These are phyloP conservation scores for Avena eriantha DNA, from an alignment of 176 grass and related monocot species.

Conservation along the genomic window DNA sequence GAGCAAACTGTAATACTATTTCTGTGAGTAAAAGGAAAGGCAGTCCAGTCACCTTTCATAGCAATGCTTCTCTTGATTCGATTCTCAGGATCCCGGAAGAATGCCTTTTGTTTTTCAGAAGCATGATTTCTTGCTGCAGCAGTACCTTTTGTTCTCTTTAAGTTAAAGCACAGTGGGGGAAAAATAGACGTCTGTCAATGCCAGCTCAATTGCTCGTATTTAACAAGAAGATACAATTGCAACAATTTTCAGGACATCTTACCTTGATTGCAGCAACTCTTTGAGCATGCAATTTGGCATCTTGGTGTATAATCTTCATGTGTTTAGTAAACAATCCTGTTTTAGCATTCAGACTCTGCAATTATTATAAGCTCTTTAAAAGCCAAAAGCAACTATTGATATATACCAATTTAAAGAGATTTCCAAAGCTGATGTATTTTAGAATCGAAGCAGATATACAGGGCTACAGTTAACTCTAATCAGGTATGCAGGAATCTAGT, in stretches of 20 bases:
- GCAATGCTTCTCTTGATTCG: slow-evolving; percentile 84
- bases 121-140: slow-evolving; percentile 77
- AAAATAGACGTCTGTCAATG: not conserved
- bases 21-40: slow-evolving; percentile 5
- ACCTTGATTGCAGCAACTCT: slow-evolving; percentile 94
- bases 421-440: not conserved
- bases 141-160: slow-evolving; percentile 80
- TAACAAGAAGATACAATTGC: slow-evolving; percentile 23
- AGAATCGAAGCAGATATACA: not conserved
- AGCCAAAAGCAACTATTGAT: slow-evolving; percentile 25
- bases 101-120: slow-evolving; percentile 74
- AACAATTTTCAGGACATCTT: slow-evolving; percentile 26
- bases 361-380: slow-evolving; percentile 68
- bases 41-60: slow-evolving; percentile 72
- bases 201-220: slow-evolving; percentile 34
- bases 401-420: not conserved
- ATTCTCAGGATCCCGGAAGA: slow-evolving; percentile 83
- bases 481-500: not conserved
- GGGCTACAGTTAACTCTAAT: not conserved
- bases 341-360: slow-evolving; percentile 99
- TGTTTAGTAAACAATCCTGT: slow-evolving; percentile 94
- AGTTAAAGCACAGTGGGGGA: slow-evolving; percentile 22
- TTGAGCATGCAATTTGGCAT: slow-evolving; percentile 80
- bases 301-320: slow-evolving; percentile 90
- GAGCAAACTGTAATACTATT: not conserved